Base-by-base conservation (phyloP, 768 basidiomycete genomes). In the Serendipita indica region DNA sequence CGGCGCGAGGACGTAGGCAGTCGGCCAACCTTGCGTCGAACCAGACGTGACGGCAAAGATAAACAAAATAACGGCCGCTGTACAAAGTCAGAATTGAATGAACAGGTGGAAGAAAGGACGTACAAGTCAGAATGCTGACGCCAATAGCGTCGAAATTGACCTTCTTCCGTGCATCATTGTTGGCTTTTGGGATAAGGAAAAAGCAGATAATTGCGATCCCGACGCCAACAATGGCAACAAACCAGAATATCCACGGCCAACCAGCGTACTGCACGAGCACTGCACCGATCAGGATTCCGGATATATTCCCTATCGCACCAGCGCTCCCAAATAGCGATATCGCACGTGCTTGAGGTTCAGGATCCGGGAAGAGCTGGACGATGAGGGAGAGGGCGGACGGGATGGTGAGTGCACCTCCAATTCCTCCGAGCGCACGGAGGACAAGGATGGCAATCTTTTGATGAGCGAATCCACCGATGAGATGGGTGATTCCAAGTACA, bases 241-340 rank as follows among this genome's bases (percentile, higher is more conserved):
- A 71, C 65, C 74, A 78, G 64, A 81, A 79, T 18, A 79, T 70
- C 78, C 78, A 79, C 27, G 65, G 71, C 69, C 74, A 80, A 10
- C 73, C 71, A 1, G 68, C 67, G 32, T 66, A 72, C 39, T 69
- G 62, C 2, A 73, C 72, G 41, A 78, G 69, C n/a, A 73, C 25
- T 1, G 75, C 76, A 6, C 77, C 77, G 13, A 76, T 69, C 27
- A 75, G 58, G n/a, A 75, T 64, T 0, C 75, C 75, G 39, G 72
- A 60, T 3, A 74, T 74, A 64, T 77, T 76, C 13, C 75, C 78
- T 28, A 77, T 57, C 1, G 71, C 75, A 20, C 75, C 77, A 46
- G 72, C 69, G 12, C 74, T 72, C 57, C 75, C 76, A 60, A 79
- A 74, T 0, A 75, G 60, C 5, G 70, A 71, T 18, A 82, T 71